Conservation (phyloP, 768 basidiomycete species). For the Rossbeevera mucosa region DNA sequence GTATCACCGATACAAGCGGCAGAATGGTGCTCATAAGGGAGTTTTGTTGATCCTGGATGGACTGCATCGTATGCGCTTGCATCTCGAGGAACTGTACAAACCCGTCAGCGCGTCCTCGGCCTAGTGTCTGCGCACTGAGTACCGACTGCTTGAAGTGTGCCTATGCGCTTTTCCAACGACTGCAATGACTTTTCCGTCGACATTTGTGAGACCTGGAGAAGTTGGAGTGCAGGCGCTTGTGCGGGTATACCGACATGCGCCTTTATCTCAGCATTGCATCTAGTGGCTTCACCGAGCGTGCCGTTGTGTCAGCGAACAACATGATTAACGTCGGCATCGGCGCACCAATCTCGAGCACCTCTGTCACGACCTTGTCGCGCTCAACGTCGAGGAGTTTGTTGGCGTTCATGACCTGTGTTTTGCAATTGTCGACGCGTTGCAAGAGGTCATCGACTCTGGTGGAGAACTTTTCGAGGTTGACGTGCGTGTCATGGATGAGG, state of each 20-base stretch:
- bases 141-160: conserved; percentile 50
- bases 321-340: not conserved
- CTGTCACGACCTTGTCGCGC: conserved; percentile 51
- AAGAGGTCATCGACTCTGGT: conserved; percentile 51
- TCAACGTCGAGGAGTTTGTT: conserved; percentile 57
- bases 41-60: conserved; percentile 40
- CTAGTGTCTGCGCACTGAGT: conserved; percentile 21
- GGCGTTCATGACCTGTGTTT: conserved; percentile 47
- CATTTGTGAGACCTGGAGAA: conserved; percentile 36
- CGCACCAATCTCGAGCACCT: conserved; percentile 33
- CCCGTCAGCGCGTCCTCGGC: conserved; percentile 13
- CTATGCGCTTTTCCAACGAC: conserved; percentile 50
- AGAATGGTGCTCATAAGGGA: conserved; percentile 42
- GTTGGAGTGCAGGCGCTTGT: conserved; percentile 40
- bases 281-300: conserved; percentile 43
- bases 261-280: conserved; percentile 59
- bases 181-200: conserved; percentile 39
- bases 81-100: conserved; percentile 44
- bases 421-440: conserved; percentile 46
- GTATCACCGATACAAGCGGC: conserved; percentile 58
- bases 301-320: conserved; percentile 8
- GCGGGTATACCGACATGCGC: conserved; percentile 54
- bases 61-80: conserved; percentile 53
- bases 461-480: conserved; percentile 64
- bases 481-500: conserved; percentile 69